phyloP scores from a whole-genome alignment of 2,329 filamentous ascomycete species.

The Incumbomyces delicatus region DNA sequence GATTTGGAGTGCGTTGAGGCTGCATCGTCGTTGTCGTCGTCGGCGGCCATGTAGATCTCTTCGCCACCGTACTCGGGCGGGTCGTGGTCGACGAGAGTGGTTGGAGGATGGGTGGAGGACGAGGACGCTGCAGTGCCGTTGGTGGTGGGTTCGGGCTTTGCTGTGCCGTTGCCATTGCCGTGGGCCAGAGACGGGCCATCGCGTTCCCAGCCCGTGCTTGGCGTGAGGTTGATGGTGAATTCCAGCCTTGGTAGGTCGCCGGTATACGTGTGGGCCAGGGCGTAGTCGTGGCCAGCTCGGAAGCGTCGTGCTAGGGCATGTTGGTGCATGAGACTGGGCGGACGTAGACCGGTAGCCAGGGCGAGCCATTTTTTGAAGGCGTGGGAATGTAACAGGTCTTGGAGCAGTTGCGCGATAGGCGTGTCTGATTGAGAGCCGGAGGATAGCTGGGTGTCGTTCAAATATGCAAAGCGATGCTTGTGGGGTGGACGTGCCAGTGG shows the following conservation, averaged over 20 bases:
- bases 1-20: conserved; percentile 27
- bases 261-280: conserved; percentile 75
- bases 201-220: conserved; percentile 71
- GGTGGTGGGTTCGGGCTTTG: conserved; percentile 27
- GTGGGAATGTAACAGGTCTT: conserved; percentile 71
- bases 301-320: conserved; percentile 80
- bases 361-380: conserved; percentile 87
- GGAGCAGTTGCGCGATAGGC: conserved; percentile 65
- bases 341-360: conserved; percentile 63
- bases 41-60: conserved; percentile 81
- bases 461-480: conserved; percentile 85
- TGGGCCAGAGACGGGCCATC: conserved; percentile 37
- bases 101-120: conserved; percentile 19
- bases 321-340: conserved; percentile 51
- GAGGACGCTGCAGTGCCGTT: conserved; percentile 16
- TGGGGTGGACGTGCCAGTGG: conserved; percentile 78
- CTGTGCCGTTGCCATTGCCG: conserved; percentile 20
- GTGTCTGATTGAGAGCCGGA: conserved; percentile 20
- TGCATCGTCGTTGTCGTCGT: conserved; percentile 54
- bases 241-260: conserved; percentile 66
- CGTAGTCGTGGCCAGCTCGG: conserved; percentile 79
- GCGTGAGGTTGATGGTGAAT: conserved; percentile 77
- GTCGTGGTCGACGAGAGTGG: conserved; percentile 24
- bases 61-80: conserved; percentile 35
- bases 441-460: conserved; percentile 24